A percentile compares a stretch with the other conserved stretches of the same genome.
Conservation (phyloP, 2,329 filamentous ascomycete species). For the Aureobasidium lini region DNA sequence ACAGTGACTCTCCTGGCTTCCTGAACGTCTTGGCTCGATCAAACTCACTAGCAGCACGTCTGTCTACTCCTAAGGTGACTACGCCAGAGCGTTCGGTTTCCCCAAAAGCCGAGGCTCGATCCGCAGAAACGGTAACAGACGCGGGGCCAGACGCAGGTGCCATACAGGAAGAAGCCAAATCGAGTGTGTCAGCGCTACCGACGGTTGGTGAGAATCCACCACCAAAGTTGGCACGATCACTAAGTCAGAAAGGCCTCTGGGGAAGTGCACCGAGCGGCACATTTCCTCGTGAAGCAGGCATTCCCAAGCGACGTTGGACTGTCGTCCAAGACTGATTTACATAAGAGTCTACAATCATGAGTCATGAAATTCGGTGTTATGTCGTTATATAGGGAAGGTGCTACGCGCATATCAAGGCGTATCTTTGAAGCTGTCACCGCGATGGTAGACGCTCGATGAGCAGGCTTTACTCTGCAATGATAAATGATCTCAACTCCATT, state of each 20-base stretch:
- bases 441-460: not conserved
- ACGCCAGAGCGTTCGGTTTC: not conserved
- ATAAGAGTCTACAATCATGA: not conserved
- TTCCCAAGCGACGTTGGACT: slow-evolving; percentile 38
- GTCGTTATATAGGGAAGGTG: not conserved
- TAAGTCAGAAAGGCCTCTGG: slow-evolving; percentile 36
- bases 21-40: not conserved
- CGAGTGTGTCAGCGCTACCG: slow-evolving; percentile 10
- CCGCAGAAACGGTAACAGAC: slow-evolving; percentile 17
- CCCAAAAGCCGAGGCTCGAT: not conserved
- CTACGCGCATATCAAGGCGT: not conserved
- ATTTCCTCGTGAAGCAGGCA: slow-evolving; percentile 29
- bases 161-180: slow-evolving; percentile 2
- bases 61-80: not conserved
- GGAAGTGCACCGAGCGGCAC: slow-evolving; percentile 29
- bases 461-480: not conserved
- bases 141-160: slow-evolving; percentile 22
- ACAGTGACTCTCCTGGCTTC: not conserved
- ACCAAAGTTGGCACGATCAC: slow-evolving; percentile 16
- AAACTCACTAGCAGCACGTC: not conserved
- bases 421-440: not conserved
- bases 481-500: not conserved
- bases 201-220: slow-evolving; percentile 24
- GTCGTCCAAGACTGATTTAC: slow-evolving; percentile 24
- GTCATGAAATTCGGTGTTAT: not conserved